These are phyloP conservation scores for Chytridium lagenaria DNA, from an alignment of 371 early-diverging fungal genomes.

Conservation along the genomic window DNA sequence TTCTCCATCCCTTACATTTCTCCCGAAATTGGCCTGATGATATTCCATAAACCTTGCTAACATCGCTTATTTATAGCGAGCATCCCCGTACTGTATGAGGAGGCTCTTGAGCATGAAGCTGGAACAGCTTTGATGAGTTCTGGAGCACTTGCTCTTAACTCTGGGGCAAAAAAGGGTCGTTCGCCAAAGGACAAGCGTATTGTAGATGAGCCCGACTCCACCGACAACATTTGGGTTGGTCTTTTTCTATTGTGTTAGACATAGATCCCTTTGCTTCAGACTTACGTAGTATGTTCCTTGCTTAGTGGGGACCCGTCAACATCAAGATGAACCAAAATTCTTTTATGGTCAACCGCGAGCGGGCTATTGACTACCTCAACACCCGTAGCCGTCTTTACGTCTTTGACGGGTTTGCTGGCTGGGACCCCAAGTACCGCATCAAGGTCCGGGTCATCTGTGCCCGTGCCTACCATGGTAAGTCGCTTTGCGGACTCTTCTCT, in stretches of 20 bases:
- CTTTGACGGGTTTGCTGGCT: constrained; percentile 82
- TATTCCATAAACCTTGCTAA: not conserved
- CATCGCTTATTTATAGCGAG: constrained; percentile 46
- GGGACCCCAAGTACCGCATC: constrained; percentile 92
- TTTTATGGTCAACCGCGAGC: constrained; percentile 94
- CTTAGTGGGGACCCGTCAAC: constrained; percentile 82
- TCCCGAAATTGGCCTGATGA: too few species aligned
- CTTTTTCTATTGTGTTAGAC: not conserved
- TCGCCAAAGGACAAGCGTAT: constrained; percentile 93
- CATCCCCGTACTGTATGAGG: constrained; percentile 89
- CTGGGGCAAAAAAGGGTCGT: constrained; percentile 84
- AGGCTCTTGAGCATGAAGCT: constrained; percentile 84
- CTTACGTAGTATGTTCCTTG: not conserved
- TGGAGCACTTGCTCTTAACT: constrained; percentile 90
- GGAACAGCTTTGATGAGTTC: constrained; percentile 88
- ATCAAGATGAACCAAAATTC: constrained; percentile 84
- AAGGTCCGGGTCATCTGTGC: constrained; percentile 95
- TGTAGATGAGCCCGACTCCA: constrained; percentile 84
- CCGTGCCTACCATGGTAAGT: constrained; percentile 96
- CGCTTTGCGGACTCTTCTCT: not conserved
- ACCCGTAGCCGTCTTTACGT: constrained; percentile 92
- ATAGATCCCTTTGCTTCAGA: not conserved
- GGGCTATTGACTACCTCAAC: constrained; percentile 95
- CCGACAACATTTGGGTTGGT: constrained; percentile 80
- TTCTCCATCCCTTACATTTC: not conserved